Percentiles rank a stretch among this genome's conserved stretches.
These are phyloP conservation scores for Ogataea populi-albae DNA, from an alignment of 805 yeast species.

Conservation along the genomic window DNA sequence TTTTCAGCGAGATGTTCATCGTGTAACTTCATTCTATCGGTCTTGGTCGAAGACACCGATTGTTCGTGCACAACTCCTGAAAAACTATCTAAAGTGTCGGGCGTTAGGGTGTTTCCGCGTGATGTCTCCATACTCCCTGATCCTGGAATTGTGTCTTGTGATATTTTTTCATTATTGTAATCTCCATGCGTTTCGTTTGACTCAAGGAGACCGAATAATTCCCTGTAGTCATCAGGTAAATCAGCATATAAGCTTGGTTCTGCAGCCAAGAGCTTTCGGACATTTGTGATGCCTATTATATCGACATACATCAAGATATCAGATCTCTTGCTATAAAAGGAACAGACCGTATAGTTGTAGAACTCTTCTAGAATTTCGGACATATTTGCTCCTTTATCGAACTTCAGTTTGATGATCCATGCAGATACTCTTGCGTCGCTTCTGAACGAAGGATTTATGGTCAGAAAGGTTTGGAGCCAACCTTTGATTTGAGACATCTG, in stretches of 20 bases:
- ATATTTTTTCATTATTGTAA: not conserved
- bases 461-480: slow-evolving; percentile 26
- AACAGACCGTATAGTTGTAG: slow-evolving; percentile 13
- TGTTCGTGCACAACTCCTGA: not conserved
- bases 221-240: slow-evolving; percentile 25
- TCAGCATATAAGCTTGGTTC: slow-evolving; percentile 24
- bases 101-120: not conserved
- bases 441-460: slow-evolving; percentile 16
- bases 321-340: slow-evolving; percentile 26
- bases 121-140: slow-evolving; percentile 17
- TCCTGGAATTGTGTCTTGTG: not conserved
- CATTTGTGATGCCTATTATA: slow-evolving; percentile 43
- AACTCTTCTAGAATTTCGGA: slow-evolving; percentile 17
- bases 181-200: slow-evolving; percentile 4
- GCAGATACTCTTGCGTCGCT: slow-evolving; percentile 30
- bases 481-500: slow-evolving; percentile 19
- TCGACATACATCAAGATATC: slow-evolving; percentile 43
- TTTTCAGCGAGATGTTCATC: not conserved
- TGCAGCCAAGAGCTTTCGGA: slow-evolving; percentile 36
- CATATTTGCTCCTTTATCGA: slow-evolving; percentile 21
- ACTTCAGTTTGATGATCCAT: slow-evolving; percentile 26
- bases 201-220: slow-evolving; percentile 20
- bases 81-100: not conserved
- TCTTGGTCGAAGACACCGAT: not conserved
- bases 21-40: not conserved